A percentile compares a stretch with the other conserved stretches of the same genome.
Evolutionary conservation across 768 basidiomycete genomes (phyloP).

Genomic region (Nidularia pulvinata): DNA sequence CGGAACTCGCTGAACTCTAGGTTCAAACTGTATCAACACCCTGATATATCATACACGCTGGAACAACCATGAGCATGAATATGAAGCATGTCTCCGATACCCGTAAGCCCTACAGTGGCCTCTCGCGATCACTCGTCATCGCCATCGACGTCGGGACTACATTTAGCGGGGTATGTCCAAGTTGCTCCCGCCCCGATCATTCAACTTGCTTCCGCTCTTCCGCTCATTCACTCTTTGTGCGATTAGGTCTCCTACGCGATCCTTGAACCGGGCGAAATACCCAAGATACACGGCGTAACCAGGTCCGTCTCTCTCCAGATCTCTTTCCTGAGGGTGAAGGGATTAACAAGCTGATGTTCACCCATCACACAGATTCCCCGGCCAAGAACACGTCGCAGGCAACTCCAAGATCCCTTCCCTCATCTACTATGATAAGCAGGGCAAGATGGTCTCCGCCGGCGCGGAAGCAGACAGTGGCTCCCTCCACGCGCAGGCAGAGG

Average conservation of each 20-base stretch:
- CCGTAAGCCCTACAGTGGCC: slow-evolving; percentile 73
- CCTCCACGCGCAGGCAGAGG: slow-evolving; percentile 65
- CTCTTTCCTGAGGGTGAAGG: not conserved
- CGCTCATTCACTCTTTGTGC: too few species aligned
- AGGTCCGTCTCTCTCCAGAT: slow-evolving; percentile 35
- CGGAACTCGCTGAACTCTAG: too few species aligned
- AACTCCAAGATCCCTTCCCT: slow-evolving; percentile 84
- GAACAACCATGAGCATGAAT: too few species aligned
- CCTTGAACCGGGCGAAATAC: slow-evolving; percentile 78
- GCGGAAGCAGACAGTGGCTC: slow-evolving; percentile 73
- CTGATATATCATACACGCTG: too few species aligned
- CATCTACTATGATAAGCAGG: slow-evolving; percentile 71
- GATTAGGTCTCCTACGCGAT: slow-evolving; percentile 80
- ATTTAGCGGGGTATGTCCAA: slow-evolving; percentile 62
- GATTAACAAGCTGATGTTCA: too few species aligned
- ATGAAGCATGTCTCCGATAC: slow-evolving; percentile 60
- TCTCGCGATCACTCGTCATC: slow-evolving; percentile 65
- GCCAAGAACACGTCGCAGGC: slow-evolving; percentile 84
- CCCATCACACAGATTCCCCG: slow-evolving; percentile 72
- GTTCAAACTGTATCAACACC: too few species aligned
- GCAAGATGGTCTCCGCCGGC: slow-evolving; percentile 69
- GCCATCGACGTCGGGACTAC: slow-evolving; percentile 86
- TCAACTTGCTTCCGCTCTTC: slow-evolving; percentile 5
- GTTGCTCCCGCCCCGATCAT: slow-evolving; percentile 4
- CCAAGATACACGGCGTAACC: slow-evolving; percentile 81